A percentile compares a stretch with the other conserved stretches of the same genome.
phyloP scores from a whole-genome alignment of 129 eudicot genomes.

The Chrysanthemum makinoi region DNA sequence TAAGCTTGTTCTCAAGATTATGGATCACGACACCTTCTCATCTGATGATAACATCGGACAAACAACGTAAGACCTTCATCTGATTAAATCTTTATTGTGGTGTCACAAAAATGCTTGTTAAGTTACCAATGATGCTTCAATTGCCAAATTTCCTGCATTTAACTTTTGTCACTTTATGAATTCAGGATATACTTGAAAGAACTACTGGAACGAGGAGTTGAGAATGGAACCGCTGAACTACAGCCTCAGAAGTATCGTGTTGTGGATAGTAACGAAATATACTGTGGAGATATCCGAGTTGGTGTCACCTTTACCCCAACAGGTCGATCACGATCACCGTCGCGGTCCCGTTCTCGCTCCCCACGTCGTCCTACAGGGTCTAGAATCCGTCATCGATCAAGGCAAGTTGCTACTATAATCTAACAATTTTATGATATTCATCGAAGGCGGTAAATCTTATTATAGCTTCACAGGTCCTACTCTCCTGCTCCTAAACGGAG shows the following conservation, averaged over 20 bases:
- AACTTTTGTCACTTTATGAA: neutral
- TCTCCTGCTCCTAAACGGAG: slow-evolving; percentile 42
- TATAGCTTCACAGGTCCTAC: slow-evolving; percentile 46
- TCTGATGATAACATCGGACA: slow-evolving; percentile 61
- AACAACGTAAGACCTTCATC: slow-evolving; percentile 49
- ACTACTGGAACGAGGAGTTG: slow-evolving; percentile 59
- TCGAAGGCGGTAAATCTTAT: slow-evolving; percentile 7
- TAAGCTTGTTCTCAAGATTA: slow-evolving; percentile 53
- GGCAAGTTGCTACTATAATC: slow-evolving; percentile 26
- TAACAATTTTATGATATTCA: neutral
- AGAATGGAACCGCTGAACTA: slow-evolving; percentile 59
- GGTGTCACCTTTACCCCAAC: slow-evolving; percentile 54
- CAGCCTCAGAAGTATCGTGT: slow-evolving; percentile 54
- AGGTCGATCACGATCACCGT: slow-evolving; percentile 54
- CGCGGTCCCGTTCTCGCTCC: slow-evolving; percentile 57
- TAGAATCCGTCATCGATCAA: slow-evolving; percentile 56
- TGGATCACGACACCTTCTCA: slow-evolving; percentile 74
- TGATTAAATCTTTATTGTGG: neutral
- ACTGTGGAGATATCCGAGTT: slow-evolving; percentile 64
- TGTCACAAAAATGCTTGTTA: neutral
- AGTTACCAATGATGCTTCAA: too few relatives aligned
- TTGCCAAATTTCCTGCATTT: too few relatives aligned
- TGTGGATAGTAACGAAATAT: slow-evolving; percentile 38
- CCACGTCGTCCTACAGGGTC: slow-evolving; percentile 54
- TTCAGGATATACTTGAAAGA: slow-evolving; percentile 73